These are phyloP conservation scores for Gnetum montanum DNA, from an alignment of 75 land plant species.

Conservation along the genomic window DNA sequence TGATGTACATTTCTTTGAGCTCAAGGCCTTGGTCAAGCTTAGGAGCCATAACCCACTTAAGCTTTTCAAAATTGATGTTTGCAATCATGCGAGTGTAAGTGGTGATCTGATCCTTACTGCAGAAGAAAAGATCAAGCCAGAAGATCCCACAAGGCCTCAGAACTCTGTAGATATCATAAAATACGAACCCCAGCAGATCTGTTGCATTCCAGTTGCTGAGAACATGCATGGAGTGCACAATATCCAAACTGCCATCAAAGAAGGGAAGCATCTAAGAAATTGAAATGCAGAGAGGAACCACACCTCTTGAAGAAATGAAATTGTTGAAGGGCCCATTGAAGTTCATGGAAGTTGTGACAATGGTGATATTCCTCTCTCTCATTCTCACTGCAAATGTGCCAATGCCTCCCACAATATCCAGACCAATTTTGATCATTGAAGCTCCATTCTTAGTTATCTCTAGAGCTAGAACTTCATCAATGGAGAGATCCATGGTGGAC, in stretches of 20 bases:
- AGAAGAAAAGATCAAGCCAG: constrained; percentile 72
- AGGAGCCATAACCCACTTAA: constrained; percentile 42
- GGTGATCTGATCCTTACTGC: constrained; percentile 28
- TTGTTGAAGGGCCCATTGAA: constrained; percentile 68
- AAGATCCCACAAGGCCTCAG: constrained; percentile 67
- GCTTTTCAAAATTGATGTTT: constrained; percentile 35
- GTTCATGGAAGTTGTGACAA: constrained; percentile 60
- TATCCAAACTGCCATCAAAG: constrained; percentile 62
- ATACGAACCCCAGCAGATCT: constrained; percentile 41
- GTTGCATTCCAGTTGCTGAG: constrained; percentile 64
- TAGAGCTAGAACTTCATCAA: constrained; percentile 29
- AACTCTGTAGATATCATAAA: constrained; percentile 58
- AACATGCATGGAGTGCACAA: constrained; percentile 64
- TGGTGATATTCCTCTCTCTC: constrained; percentile 54
- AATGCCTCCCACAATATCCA: constrained; percentile 62
- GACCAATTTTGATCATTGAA: constrained; percentile 41
- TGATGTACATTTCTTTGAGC: constrained; percentile 43
- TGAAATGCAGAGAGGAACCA: constrained; percentile 44
- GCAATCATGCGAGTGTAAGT: constrained; percentile 47
- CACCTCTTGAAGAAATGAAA: constrained; percentile 57
- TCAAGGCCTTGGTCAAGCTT: constrained; percentile 50
- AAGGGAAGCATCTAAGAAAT: constrained; percentile 57
- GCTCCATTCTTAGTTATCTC: constrained; percentile 13
- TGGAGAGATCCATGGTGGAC: constrained; percentile 28
- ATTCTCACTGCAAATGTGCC: constrained; percentile 69